phyloP scores from a whole-genome alignment of 1,139 yeast species.

The Dujonia santamariae region DNA sequence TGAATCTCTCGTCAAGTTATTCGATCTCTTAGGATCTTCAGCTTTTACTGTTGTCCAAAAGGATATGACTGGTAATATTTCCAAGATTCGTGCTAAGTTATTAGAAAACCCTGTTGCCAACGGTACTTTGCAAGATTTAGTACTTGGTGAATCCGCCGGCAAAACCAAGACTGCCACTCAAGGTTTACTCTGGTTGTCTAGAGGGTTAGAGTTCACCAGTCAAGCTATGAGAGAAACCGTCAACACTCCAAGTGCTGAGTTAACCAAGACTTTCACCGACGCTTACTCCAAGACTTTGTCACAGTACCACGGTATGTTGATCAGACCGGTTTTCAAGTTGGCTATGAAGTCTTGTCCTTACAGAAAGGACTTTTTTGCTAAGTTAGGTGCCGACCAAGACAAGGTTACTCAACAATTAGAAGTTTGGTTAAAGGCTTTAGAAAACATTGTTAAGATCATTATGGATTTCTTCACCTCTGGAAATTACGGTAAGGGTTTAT shows the following conservation, averaged over 20 bases:
- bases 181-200: constrained; percentile 82
- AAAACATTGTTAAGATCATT: constrained; percentile 68
- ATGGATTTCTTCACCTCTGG: constrained; percentile 75
- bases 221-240: constrained; percentile 82
- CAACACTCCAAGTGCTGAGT: constrained; percentile 57
- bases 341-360: constrained; percentile 97
- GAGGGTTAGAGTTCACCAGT: constrained; percentile 88
- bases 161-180: constrained; percentile 82
- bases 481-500: constrained; percentile 86
- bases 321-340: constrained; percentile 83
- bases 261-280: constrained; percentile 75
- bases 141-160: constrained; percentile 64
- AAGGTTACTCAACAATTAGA: constrained; percentile 63
- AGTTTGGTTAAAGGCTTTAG: constrained; percentile 76
- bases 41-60: constrained; percentile 84
- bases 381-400: constrained; percentile 70
- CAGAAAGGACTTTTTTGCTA: constrained; percentile 78
- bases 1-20: constrained; percentile 76
- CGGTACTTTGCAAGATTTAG: constrained; percentile 71
- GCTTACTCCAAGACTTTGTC: constrained; percentile 78
- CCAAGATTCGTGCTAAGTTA: constrained; percentile 66
- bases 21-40: constrained; percentile 79
- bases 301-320: constrained; percentile 76
- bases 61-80: constrained; percentile 86
- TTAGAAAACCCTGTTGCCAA: constrained; percentile 62